Conservation (phyloP, 2,329 filamentous ascomycete genomes). For the Phaeophleospora eucalypticola region DNA sequence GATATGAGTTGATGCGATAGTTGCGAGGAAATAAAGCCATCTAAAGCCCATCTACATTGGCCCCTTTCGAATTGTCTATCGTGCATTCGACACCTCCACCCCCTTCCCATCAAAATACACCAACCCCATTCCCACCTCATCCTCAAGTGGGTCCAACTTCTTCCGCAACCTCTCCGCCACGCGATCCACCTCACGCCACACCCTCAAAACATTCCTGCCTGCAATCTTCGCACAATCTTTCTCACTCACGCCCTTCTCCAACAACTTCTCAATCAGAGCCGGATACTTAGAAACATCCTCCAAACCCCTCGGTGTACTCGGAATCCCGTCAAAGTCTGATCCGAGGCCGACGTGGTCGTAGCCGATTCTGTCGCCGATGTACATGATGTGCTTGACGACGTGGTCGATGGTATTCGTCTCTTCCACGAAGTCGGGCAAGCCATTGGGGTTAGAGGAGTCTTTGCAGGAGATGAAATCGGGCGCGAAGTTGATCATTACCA, state of each 20-base stretch:
- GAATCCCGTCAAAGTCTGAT: conserved; percentile 83
- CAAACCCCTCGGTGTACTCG: conserved; percentile 63
- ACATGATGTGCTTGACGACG: conserved; percentile 72
- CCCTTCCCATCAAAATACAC: neutral
- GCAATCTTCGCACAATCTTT: conserved; percentile 69
- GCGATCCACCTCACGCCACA: conserved; percentile 74
- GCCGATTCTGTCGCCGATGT: conserved; percentile 79
- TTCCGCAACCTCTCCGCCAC: conserved; percentile 64
- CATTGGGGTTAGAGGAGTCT: conserved; percentile 49
- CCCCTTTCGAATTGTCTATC: neutral
- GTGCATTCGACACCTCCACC: neutral
- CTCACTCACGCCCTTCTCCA: conserved; percentile 70
- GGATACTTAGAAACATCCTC: conserved; percentile 85
- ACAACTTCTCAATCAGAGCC: conserved; percentile 68
- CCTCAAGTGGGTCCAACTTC: conserved; percentile 41
- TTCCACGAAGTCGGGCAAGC: conserved; percentile 63
- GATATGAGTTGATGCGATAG: too few species aligned
- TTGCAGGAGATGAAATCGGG: conserved; percentile 79
- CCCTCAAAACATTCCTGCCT: conserved; percentile 75
- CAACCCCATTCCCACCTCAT: conserved; percentile 31
- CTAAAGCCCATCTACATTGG: too few species aligned
- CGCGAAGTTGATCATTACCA: conserved; percentile 90
- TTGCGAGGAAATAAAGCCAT: too few species aligned
- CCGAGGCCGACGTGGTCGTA: conserved; percentile 86
- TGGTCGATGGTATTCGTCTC: conserved; percentile 69